Conservation (phyloP, 441 rosid genomes). For the California macrophylla region DNA sequence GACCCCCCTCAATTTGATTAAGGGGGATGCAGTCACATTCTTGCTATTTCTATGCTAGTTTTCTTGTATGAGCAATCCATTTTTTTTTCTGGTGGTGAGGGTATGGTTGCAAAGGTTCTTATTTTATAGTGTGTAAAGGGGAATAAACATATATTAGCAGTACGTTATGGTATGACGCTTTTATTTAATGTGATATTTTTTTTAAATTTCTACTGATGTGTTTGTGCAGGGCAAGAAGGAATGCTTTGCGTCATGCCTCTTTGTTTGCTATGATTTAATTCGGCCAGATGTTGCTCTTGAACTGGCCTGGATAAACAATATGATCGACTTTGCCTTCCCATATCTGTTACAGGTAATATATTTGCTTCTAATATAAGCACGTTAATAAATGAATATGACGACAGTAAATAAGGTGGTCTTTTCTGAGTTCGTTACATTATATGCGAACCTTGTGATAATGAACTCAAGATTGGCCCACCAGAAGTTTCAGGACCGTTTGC, state of each 20-base stretch:
- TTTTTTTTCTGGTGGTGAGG: too few species aligned
- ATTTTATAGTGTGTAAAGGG: too few species aligned
- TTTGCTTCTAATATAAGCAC: not conserved
- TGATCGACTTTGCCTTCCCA: conserved; percentile 95
- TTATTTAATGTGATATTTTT: not conserved
- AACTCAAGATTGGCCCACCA: too few species aligned
- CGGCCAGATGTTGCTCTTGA: conserved; percentile 44
- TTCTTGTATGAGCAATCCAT: not conserved
- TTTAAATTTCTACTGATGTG: not conserved
- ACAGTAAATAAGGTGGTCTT: too few species aligned
- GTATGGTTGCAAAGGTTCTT: too few species aligned
- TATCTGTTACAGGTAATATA: conserved; percentile 68
- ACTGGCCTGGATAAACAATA: conserved; percentile 87
- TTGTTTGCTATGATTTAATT: conserved; percentile 86
- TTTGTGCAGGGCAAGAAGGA: conserved; percentile 79
- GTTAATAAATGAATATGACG: too few species aligned
- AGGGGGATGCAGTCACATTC: not conserved
- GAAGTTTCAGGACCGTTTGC: too few species aligned
- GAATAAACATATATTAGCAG: too few species aligned
- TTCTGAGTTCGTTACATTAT: not conserved
- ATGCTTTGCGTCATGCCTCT: conserved; percentile 93
- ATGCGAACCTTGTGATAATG: too few species aligned
- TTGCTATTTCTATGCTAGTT: not conserved
- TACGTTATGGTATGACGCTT: too few species aligned
- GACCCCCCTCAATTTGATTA: not conserved